phyloP scores from a whole-genome alignment of 306 rosid species.

The Quercus agrifolia region DNA sequence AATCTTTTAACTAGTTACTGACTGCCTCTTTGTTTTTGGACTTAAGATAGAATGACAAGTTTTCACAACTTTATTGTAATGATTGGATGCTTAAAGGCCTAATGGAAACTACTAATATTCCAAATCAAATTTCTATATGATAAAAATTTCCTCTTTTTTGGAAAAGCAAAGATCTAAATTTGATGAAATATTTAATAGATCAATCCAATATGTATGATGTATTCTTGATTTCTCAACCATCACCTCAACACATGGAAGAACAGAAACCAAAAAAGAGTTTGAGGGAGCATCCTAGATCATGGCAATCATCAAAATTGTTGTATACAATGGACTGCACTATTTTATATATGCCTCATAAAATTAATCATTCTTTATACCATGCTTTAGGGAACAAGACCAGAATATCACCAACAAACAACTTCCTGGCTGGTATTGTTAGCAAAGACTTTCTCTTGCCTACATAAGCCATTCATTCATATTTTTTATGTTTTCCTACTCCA shows the following conservation, averaged over 20 bases:
- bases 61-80: background rate
- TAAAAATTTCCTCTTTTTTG: background rate
- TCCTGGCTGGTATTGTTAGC: background rate
- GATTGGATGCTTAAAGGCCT: background rate
- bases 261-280: background rate
- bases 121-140: background rate
- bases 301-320: background rate
- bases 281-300: background rate
- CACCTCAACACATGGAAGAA: background rate
- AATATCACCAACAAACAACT: slow-evolving; percentile 1
- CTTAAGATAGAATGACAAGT: background rate
- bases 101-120: background rate
- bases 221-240: background rate
- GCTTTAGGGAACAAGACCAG: background rate
- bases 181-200: background rate
- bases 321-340: background rate
- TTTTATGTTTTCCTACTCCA: background rate
- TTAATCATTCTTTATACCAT: background rate
- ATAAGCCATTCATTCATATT: background rate
- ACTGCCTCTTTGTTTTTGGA: background rate
- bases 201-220: background rate
- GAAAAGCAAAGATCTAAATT: background rate
- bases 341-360: background rate
- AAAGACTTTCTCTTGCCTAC: background rate
- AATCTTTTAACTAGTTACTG: slow-evolving; percentile 10